phyloP scores from a whole-genome alignment of 345 rosid species.

The Psidium friedrichsthalianum region DNA sequence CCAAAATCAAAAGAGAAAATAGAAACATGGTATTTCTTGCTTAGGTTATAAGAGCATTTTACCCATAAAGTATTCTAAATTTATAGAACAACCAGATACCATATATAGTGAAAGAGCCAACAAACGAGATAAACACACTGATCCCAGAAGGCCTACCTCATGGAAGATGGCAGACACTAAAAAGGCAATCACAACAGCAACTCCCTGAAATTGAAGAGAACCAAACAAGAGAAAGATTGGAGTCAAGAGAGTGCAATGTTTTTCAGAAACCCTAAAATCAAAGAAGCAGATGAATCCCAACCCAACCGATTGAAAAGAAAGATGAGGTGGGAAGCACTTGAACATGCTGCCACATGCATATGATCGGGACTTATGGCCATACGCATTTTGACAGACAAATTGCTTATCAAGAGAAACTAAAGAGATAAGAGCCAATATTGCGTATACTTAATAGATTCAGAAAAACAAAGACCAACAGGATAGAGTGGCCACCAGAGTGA shows the following conservation, averaged over 20 bases:
- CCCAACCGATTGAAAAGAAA: neutral
- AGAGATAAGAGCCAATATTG: neutral
- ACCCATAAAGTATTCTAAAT: neutral
- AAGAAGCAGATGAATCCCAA: neutral
- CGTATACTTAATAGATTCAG: neutral
- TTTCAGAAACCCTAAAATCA: neutral
- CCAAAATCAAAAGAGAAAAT: neutral
- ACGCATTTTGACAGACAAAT: neutral
- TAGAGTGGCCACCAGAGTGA: neutral
- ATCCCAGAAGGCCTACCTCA: slow-evolving; percentile 44
- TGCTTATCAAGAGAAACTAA: neutral
- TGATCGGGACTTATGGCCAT: neutral
- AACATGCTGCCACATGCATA: neutral
- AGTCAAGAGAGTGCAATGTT: neutral
- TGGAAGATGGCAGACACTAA: slow-evolving; percentile 88
- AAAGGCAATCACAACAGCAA: slow-evolving; percentile 64
- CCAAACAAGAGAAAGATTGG: neutral
- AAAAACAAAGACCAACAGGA: neutral
- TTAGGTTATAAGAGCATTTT: neutral
- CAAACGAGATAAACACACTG: neutral
- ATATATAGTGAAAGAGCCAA: neutral
- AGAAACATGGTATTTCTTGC: neutral
- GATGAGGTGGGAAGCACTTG: neutral
- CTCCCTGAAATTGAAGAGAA: slow-evolving; percentile 32
- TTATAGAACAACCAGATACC: neutral